phyloP scores from a whole-genome alignment of 306 rosid genomes.

The Calophaca sinica region DNA sequence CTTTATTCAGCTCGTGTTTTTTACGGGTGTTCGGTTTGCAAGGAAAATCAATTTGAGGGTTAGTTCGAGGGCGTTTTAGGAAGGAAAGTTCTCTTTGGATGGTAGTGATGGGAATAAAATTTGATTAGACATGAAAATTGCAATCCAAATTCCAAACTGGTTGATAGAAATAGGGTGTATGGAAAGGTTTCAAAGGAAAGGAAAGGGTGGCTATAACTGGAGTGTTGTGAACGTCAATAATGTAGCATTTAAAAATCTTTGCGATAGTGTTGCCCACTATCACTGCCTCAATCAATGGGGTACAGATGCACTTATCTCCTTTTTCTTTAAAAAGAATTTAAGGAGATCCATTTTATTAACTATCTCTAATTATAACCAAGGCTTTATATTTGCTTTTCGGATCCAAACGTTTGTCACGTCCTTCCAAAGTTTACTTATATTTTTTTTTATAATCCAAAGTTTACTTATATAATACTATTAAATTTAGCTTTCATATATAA shows the following conservation, averaged over 20 bases:
- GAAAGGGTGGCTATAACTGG: slow-evolving; percentile 22
- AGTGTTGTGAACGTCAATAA: slow-evolving; percentile 46
- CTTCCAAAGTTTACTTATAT: no score
- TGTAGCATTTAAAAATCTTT: slow-evolving; percentile 39
- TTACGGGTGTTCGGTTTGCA: slow-evolving; percentile 43
- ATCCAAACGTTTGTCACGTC: background rate
- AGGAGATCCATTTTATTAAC: background rate
- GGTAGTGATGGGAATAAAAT: slow-evolving; percentile 7
- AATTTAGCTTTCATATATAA: no score
- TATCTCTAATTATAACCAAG: background rate
- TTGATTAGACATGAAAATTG: slow-evolving; percentile 43
- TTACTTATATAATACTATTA: no score
- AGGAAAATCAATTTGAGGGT: slow-evolving; percentile 41
- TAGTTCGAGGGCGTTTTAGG: slow-evolving; percentile 47
- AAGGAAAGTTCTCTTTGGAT: background rate
- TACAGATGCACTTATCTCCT: slow-evolving; percentile 12
- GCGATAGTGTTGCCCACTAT: slow-evolving; percentile 45
- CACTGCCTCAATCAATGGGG: slow-evolving; percentile 50
- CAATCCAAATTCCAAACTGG: slow-evolving; percentile 32
- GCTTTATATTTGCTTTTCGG: background rate
- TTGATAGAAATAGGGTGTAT: slow-evolving; percentile 22
- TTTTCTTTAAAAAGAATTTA: background rate
- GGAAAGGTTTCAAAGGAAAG: slow-evolving; percentile 6
- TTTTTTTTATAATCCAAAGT: no score
- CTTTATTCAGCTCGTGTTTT: slow-evolving; percentile 29